Conservation (phyloP, 202 grass and related monocot genomes). For the Carex sylvatica region DNA sequence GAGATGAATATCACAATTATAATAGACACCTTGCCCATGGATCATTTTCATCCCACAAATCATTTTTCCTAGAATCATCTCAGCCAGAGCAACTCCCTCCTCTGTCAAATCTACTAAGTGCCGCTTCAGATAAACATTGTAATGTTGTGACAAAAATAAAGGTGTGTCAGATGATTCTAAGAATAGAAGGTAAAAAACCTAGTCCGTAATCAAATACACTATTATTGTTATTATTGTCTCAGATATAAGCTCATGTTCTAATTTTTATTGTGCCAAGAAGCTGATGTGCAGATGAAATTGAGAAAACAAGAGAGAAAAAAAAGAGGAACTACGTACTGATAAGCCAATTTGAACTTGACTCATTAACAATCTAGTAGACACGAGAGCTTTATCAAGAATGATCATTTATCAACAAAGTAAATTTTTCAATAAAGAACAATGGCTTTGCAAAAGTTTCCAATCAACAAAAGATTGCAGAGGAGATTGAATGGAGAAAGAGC, state of each 20-base stretch:
- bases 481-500: background rate
- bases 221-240: background rate
- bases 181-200: background rate
- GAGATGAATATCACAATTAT: conserved; percentile 18
- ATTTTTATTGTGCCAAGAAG: background rate
- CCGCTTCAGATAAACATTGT: conserved; percentile 77
- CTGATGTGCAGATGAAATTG: background rate
- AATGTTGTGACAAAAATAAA: conserved; percentile 62
- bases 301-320: too few relatives aligned
- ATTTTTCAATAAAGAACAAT: too few relatives aligned
- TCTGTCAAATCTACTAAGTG: conserved; percentile 86
- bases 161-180: background rate
- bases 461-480: too few relatives aligned
- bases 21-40: conserved; percentile 86
- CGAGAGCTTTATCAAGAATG: background rate
- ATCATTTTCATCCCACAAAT: conserved; percentile 97
- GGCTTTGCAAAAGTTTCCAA: too few relatives aligned
- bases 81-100: conserved; percentile 78
- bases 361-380: too few relatives aligned
- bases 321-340: too few relatives aligned
- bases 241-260: background rate
- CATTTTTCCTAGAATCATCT: conserved; percentile 81
- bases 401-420: background rate
- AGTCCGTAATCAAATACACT: conserved; percentile 1
- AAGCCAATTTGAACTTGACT: too few relatives aligned